Percentiles rank a stretch among this genome's conserved stretches.
Evolutionary conservation across 108 stramenopile genomes (phyloP).

Genomic region (Nitzschia putrida): DNA sequence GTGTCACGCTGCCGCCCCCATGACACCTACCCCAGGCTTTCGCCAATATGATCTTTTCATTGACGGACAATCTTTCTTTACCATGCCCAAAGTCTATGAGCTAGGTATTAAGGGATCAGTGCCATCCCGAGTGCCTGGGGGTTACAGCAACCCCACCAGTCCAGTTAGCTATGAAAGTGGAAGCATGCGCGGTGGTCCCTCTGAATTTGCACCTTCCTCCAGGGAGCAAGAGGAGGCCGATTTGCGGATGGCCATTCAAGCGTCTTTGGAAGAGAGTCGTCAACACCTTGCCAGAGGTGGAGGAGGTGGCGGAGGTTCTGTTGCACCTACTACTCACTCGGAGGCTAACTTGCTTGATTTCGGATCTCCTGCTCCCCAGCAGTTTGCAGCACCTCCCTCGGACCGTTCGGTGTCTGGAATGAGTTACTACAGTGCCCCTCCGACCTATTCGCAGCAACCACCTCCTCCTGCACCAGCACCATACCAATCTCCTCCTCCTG

Average conservation of each 20-base stretch:
- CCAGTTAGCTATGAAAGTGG: constrained; percentile 34
- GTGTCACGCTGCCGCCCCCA: constrained; percentile 62
- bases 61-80: constrained; percentile 80
- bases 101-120: constrained; percentile 56
- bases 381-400: constrained; percentile 5
- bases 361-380: constrained; percentile 6
- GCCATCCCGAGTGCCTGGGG: constrained; percentile 53
- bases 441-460: constrained; percentile 25
- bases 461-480: constrained; percentile 12
- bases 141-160: constrained; percentile 42
- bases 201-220: constrained; percentile 14
- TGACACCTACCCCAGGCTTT: constrained; percentile 58
- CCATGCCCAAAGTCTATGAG: constrained; percentile 83
- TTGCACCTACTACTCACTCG: constrained; percentile 2
- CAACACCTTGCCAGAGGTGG: constrained; percentile 21
- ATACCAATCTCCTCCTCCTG: constrained; percentile 32
- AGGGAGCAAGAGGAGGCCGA: constrained; percentile 64
- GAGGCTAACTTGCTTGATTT: constrained; percentile 43
- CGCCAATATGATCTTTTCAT: constrained; percentile 84
- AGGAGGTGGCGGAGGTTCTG: background rate
- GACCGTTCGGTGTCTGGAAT: constrained; percentile 36
- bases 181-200: constrained; percentile 38
- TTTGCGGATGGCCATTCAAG: constrained; percentile 69
- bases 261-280: constrained; percentile 56
- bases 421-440: constrained; percentile 42